phyloP scores from a whole-genome alignment of 106 monocot species.

The Dendrobium officinale region DNA sequence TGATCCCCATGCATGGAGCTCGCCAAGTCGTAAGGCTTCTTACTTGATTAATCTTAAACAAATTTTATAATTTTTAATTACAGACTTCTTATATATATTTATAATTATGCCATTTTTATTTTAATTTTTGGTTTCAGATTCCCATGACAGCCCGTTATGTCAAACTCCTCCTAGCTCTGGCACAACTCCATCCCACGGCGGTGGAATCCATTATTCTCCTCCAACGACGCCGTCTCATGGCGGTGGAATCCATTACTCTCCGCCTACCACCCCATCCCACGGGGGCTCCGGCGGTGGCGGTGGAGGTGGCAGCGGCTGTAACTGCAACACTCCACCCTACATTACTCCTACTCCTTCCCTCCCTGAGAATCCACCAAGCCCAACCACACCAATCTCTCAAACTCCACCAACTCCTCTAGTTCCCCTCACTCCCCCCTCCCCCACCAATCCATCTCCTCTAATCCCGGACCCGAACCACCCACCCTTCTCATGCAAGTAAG shows the following conservation, averaged over 20 bases:
- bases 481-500: conserved; percentile 18
- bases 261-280: not conserved
- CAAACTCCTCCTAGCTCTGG: not conserved
- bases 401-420: not conserved
- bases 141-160: not conserved
- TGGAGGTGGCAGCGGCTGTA: conserved; percentile 9
- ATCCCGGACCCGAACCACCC: conserved; percentile 16
- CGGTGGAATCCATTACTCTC: not conserved
- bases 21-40: conserved; percentile 2
- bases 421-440: not conserved
- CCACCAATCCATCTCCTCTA: conserved; percentile 2
- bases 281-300: not conserved
- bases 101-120: not conserved
- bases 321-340: conserved; percentile 17
- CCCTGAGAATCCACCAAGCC: not conserved
- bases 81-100: not conserved
- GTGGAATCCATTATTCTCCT: not conserved
- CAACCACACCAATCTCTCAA: not conserved
- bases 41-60: too few relatives aligned
- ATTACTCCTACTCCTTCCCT: not conserved
- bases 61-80: not conserved
- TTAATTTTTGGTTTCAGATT: not conserved
- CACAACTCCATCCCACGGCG: conserved; percentile 2
- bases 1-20: conserved; percentile 9
- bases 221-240: conserved; percentile 10